phyloP scores from a whole-genome alignment of 192 early-diverging fungal species.

The Phlyctochytrium planicorne region DNA sequence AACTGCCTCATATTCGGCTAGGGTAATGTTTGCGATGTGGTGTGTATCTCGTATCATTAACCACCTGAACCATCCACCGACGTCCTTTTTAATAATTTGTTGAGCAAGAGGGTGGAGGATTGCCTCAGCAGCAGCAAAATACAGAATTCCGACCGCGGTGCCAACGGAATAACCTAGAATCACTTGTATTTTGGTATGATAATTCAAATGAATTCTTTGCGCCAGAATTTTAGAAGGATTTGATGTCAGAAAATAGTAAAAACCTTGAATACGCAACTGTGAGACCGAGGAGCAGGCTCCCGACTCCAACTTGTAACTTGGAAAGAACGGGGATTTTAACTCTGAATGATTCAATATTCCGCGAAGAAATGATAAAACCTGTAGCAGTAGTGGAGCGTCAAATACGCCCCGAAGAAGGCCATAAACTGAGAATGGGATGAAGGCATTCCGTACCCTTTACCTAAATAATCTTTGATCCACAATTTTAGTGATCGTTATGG shows the following conservation, averaged over 20 bases:
- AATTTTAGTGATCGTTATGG: slow-evolving; percentile 6
- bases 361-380: too few relatives aligned
- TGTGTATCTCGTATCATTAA: not conserved
- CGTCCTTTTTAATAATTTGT: too few relatives aligned
- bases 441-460: slow-evolving; percentile 83
- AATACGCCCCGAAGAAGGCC: slow-evolving; percentile 67
- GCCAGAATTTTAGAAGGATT: not conserved
- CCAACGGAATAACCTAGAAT: slow-evolving; percentile 63
- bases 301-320: too few relatives aligned
- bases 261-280: not conserved
- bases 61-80: not conserved
- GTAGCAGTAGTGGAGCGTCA: slow-evolving; percentile 48
- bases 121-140: slow-evolving; percentile 33
- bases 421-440: slow-evolving; percentile 81
- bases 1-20: not conserved
- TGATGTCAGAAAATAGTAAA: not conserved
- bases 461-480: slow-evolving; percentile 56
- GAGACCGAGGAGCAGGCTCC: not conserved
- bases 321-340: too few relatives aligned
- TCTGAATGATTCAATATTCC: slow-evolving; percentile 9
- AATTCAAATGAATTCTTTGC: slow-evolving; percentile 59
- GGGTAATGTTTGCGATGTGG: not conserved
- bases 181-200: slow-evolving; percentile 75
- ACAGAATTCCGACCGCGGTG: slow-evolving; percentile 50
- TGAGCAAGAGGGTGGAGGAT: too few relatives aligned